Evolutionary conservation across 2,329 filamentous ascomycete species (phyloP).

Genomic region (Mycogone perniciosa): DNA sequence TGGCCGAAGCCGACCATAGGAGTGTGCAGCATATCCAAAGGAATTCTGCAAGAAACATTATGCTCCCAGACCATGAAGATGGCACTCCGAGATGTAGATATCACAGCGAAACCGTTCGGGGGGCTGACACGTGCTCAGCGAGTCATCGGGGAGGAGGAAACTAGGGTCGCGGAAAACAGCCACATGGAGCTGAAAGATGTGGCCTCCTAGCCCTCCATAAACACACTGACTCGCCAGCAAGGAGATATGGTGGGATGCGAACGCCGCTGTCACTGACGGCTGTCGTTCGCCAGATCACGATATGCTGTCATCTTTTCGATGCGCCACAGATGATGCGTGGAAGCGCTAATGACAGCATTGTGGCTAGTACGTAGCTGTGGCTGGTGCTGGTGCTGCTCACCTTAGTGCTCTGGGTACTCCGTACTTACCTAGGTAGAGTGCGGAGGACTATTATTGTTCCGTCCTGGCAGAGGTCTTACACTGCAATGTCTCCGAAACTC

Average conservation of each 20-base stretch:
- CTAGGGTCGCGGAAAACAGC: conserved; percentile 1
- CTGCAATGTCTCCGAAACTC: no score
- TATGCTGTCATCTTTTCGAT: conserved; percentile 11
- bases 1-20: conserved; percentile 41
- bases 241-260: conserved; percentile 3
- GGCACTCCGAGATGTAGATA: conserved; percentile 8
- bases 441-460: no score
- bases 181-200: conserved; percentile 1
- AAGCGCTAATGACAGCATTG: not conserved
- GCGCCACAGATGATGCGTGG: conserved; percentile 7
- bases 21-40: conserved; percentile 26
- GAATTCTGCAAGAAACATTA: conserved; percentile 23
- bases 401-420: no score
- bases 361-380: conserved; percentile 8
- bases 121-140: conserved; percentile 17
- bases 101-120: not conserved
- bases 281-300: conserved; percentile 3
- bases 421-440: no score
- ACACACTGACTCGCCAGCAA: not conserved
- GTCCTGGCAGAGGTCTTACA: no score
- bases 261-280: conserved; percentile 2
- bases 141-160: conserved; percentile 19
- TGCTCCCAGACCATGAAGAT: conserved; percentile 19
- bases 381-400: no score
- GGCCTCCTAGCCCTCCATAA: not conserved